Conservation (phyloP, 768 basidiomycete genomes). For the Termitomyces sp. region DNA sequence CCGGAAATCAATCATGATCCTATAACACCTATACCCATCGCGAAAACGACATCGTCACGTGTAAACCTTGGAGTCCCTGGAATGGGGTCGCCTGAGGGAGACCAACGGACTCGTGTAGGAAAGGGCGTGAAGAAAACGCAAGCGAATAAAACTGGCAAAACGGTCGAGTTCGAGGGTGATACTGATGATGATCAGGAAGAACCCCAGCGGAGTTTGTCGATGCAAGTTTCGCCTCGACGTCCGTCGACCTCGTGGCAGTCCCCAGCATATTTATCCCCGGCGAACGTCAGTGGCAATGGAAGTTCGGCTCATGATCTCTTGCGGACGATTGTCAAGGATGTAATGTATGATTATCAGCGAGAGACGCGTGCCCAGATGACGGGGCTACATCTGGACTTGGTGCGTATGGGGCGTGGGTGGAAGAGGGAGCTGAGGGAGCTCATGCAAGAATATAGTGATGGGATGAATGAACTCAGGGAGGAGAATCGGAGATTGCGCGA, state of each 20-base stretch:
- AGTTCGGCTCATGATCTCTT: constrained; percentile 52
- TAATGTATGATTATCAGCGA: constrained; percentile 66
- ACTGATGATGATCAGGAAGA: constrained; percentile 19
- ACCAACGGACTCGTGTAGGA: constrained; percentile 43
- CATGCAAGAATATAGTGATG: constrained; percentile 58
- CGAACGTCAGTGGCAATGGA: constrained; percentile 12
- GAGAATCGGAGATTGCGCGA: constrained; percentile 62
- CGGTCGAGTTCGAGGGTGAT: constrained; percentile 6
- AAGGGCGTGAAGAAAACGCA: constrained; percentile 17
- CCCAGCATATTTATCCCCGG: constrained; percentile 31
- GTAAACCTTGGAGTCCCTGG: constrained; percentile 28
- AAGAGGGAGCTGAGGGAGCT: constrained; percentile 54
- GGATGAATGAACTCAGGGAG: constrained; percentile 53
- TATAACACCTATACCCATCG: constrained; percentile 25
- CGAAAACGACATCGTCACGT: constrained; percentile 14
- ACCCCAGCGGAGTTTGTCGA: constrained; percentile 32
- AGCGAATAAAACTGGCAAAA: constrained; percentile 8
- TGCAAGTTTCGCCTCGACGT: constrained; percentile 57
- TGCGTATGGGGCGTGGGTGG: constrained; percentile 68
- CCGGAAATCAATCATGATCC: constrained; percentile 27
- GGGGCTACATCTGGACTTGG: constrained; percentile 67
- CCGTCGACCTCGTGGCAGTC: constrained; percentile 31
- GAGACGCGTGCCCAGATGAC: constrained; percentile 70
- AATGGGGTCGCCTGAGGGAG: constrained; percentile 49
- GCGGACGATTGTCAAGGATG: constrained; percentile 60